These are phyloP conservation scores for Paramyrothecium roridum DNA, from an alignment of 2,329 filamentous ascomycete species.

Conservation along the genomic window DNA sequence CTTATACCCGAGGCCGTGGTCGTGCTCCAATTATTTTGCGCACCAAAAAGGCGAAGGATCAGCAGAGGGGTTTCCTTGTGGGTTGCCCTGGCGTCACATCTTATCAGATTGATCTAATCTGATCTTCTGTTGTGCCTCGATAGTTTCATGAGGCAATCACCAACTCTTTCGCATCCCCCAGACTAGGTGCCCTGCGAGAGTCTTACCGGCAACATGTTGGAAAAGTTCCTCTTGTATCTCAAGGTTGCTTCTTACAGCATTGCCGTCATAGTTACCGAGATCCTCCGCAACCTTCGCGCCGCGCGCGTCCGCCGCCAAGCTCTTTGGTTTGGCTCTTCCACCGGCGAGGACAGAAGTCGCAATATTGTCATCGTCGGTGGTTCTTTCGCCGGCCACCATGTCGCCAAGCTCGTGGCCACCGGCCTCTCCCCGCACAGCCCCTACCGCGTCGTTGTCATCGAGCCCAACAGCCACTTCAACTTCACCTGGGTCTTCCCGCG, in stretches of 20 bases:
- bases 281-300: constrained; percentile 12
- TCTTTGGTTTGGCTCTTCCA: constrained; percentile 9
- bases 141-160: not conserved
- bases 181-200: not conserved
- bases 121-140: not conserved
- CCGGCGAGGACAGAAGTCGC: constrained; percentile 17
- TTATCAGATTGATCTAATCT: constrained; percentile 1
- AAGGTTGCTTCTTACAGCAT: constrained; percentile 23
- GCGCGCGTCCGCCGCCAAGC: constrained; percentile 8
- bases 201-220: constrained; percentile 15
- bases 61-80: not conserved
- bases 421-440: constrained; percentile 41
- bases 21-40: too few relatives aligned
- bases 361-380: constrained; percentile 56
- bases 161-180: not conserved
- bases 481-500: constrained; percentile 59
- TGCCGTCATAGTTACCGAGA: constrained; percentile 14
- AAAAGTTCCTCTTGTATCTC: constrained; percentile 24
- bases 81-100: not conserved
- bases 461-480: constrained; percentile 59
- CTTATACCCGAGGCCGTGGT: too few relatives aligned
- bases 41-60: too few relatives aligned
- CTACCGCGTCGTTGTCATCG: constrained; percentile 53
- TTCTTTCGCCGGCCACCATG: constrained; percentile 54
- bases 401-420: constrained; percentile 43